phyloP scores from a whole-genome alignment of 441 rosid genomes.

The Eruca vesicaria region DNA sequence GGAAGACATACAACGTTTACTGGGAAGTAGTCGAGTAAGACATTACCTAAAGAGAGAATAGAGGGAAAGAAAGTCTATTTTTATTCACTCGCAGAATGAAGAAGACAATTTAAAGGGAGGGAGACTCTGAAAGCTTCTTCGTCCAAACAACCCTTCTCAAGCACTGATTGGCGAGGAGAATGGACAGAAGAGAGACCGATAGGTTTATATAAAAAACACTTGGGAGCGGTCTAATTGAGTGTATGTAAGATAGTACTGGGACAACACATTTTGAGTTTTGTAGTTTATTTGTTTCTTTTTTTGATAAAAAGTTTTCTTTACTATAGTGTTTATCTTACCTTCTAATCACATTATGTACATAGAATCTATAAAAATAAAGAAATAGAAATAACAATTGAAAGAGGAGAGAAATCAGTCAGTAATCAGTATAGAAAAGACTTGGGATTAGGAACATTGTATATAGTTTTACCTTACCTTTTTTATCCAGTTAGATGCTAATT shows the following conservation, averaged over 20 bases:
- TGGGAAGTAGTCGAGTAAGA: constrained; percentile 11
- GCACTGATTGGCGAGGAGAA: constrained; percentile 10
- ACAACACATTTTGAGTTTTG: constrained; percentile 7
- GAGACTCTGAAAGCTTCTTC: constrained; percentile 4
- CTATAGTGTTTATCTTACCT: constrained; percentile 14
- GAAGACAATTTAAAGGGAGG: constrained; percentile 5
- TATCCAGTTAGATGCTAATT: background rate
- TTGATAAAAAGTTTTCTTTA: background rate
- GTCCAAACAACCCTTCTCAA: constrained; percentile 8
- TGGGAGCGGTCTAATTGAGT: background rate
- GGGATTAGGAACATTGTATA: background rate
- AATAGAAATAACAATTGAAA: background rate
- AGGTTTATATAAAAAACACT: background rate
- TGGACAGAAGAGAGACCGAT: background rate
- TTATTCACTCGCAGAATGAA: background rate
- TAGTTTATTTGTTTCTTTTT: background rate
- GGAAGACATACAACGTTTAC: background rate
- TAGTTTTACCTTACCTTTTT: background rate
- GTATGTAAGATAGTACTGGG: background rate
- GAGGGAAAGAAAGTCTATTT: background rate
- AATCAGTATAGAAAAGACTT: background rate
- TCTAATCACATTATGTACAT: constrained; percentile 24
- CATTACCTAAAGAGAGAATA: constrained; percentile 9
- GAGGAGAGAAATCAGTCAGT: background rate
- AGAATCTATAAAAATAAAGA: background rate